Evolutionary conservation across 805 yeast genomes (phyloP).

Genomic region (Starmerella gropengiesseri): DNA sequence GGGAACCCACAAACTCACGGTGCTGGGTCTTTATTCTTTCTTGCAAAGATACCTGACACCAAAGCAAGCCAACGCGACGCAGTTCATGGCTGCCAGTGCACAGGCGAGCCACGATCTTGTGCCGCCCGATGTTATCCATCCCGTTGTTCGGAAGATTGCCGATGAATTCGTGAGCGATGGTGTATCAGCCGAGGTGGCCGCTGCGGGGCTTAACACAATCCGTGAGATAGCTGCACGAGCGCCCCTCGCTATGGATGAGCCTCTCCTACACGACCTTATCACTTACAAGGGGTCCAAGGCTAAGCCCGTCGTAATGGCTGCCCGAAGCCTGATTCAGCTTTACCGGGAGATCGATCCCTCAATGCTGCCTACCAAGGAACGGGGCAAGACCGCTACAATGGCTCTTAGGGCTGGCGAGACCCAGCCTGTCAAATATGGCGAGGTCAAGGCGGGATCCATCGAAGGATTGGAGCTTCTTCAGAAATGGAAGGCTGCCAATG

Average conservation of each 20-base stretch:
- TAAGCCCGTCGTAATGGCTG: slow-evolving; percentile 90
- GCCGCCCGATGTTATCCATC: slow-evolving; percentile 82
- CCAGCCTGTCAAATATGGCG: slow-evolving; percentile 32
- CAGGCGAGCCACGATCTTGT: slow-evolving; percentile 95
- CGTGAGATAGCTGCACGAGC: slow-evolving; percentile 89
- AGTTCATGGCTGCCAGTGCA: slow-evolving; percentile 92
- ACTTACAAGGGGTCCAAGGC: slow-evolving; percentile 89
- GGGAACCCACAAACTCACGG: slow-evolving; percentile 88
- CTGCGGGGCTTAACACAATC: slow-evolving; percentile 93
- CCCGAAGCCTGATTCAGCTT: slow-evolving; percentile 70
- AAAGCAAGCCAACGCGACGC: slow-evolving; percentile 87
- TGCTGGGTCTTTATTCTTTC: slow-evolving; percentile 79
- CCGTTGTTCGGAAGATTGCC: slow-evolving; percentile 81
- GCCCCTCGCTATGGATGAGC: slow-evolving; percentile 84
- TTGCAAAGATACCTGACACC: slow-evolving; percentile 87
- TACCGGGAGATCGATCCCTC: slow-evolving; percentile 96
- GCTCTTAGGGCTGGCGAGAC: slow-evolving; percentile 56
- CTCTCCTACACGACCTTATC: slow-evolving; percentile 75
- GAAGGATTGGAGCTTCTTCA: slow-evolving; percentile 87
- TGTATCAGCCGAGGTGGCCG: slow-evolving; percentile 94
- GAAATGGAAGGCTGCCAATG: slow-evolving; percentile 62
- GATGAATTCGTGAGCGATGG: slow-evolving; percentile 98
- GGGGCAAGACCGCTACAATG: slow-evolving; percentile 88
- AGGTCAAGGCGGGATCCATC: slow-evolving; percentile 56
- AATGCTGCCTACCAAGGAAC: slow-evolving; percentile 77